phyloP scores from a whole-genome alignment of 202 grass and related monocot genomes.

The Schoenoplectus tabernaemontani region DNA sequence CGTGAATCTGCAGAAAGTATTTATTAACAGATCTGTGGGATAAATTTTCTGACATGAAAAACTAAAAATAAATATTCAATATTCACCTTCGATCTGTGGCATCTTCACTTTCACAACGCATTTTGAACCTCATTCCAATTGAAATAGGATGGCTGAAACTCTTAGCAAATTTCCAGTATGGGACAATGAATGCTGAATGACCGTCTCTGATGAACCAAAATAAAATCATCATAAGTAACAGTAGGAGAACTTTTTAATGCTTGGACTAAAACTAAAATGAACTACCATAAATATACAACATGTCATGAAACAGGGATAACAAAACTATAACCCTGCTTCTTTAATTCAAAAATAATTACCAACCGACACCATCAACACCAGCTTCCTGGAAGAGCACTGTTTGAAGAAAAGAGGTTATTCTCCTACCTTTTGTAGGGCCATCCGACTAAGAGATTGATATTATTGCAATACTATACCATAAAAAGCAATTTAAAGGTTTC shows the following conservation, averaged over 20 bases:
- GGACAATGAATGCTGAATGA: slow-evolving; percentile 67
- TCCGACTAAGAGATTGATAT: neutral
- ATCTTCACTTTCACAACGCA: slow-evolving; percentile 72
- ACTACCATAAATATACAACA: neutral
- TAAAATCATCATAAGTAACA: slow-evolving; percentile 8
- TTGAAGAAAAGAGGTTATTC: neutral
- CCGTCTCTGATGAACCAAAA: slow-evolving; percentile 43
- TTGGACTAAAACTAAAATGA: slow-evolving; percentile 3
- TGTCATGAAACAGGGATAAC: neutral
- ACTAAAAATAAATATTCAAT: neutral
- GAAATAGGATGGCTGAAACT: slow-evolving; percentile 60
- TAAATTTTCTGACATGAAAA: neutral
- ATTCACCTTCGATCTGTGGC: slow-evolving; percentile 64
- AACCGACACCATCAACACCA: neutral
- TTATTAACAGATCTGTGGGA: neutral
- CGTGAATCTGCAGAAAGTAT: slow-evolving; percentile 38
- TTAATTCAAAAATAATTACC: neutral
- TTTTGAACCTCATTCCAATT: slow-evolving; percentile 69
- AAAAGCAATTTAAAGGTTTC: neutral
- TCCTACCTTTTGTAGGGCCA: neutral
- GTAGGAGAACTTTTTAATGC: neutral
- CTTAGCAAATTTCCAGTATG: slow-evolving; percentile 70
- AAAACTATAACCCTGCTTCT: neutral
- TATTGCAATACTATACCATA: neutral
- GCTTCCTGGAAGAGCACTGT: neutral